Evolutionary conservation across 495 filamentous ascomycete species (phyloP).

Genomic region (Talaromyces proteolyticus): DNA sequence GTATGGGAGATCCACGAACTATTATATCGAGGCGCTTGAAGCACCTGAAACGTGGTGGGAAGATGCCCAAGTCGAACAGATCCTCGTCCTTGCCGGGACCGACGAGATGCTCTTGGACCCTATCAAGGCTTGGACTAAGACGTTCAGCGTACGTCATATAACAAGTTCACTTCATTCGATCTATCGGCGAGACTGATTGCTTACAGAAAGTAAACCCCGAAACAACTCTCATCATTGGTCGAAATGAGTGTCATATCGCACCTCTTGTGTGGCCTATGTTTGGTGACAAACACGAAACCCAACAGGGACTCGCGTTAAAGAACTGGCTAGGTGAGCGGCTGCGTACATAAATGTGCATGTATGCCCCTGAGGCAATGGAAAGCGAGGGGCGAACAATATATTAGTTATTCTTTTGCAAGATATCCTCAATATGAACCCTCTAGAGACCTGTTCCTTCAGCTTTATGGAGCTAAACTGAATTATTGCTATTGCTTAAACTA

Average conservation of each 20-base stretch:
- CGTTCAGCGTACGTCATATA: slow-evolving; percentile 28
- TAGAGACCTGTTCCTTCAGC: too few relatives aligned
- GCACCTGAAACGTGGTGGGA: slow-evolving; percentile 52
- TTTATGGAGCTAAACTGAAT: too few relatives aligned
- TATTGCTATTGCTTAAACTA: too few relatives aligned
- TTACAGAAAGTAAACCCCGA: slow-evolving; percentile 25
- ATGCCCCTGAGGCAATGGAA: too few relatives aligned
- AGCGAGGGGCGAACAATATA: too few relatives aligned
- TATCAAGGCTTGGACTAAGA: slow-evolving; percentile 36
- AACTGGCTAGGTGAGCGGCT: slow-evolving; percentile 18
- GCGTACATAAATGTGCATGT: background rate
- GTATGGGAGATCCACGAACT: slow-evolving; percentile 33
- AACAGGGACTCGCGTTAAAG: slow-evolving; percentile 20
- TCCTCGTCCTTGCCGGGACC: slow-evolving; percentile 46
- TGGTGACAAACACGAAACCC: slow-evolving; percentile 15
- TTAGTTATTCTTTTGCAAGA: too few relatives aligned
- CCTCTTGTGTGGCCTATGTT: slow-evolving; percentile 9
- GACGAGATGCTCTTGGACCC: slow-evolving; percentile 53
- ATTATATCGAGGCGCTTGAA: slow-evolving; percentile 47
- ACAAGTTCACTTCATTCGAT: background rate
- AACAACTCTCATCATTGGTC: slow-evolving; percentile 23
- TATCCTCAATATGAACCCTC: too few relatives aligned
- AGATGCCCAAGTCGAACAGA: slow-evolving; percentile 33
- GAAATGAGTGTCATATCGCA: slow-evolving; percentile 28
- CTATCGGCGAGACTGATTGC: slow-evolving; percentile 3